Evolutionary conservation across 2,329 filamentous ascomycete species (phyloP), one percentile per base, ranked within the genome.

Genomic region (Cordyceps farinosa): DNA sequence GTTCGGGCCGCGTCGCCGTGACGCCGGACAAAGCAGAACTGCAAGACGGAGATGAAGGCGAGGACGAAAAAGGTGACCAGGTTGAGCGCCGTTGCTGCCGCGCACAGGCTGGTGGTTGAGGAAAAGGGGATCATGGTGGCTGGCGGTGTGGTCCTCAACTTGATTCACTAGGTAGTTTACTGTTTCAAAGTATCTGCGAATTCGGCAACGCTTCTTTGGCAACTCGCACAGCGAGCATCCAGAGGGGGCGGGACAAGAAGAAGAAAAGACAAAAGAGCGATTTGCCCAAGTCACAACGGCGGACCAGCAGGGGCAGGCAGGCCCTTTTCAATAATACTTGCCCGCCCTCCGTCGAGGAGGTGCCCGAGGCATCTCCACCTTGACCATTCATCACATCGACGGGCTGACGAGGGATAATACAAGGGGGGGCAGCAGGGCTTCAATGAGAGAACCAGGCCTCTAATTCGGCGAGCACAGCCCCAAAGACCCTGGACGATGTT

Each of bases 11-110:
- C 55, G 40, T 63, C 62, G 40, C 55, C 42, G 17, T 59, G 62
- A n/a, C 62, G 54, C 3, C 62, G 62, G 22, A 63, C 48, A 22
- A 63, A 63, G 40, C 62, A 63, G 54, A 59, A 59, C 4, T 59
- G 62, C 40, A 58, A 22, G 15, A 63, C 50, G 29, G 40, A n/a
- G 15, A 63, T 42, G 6, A 63, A 2, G 6, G 34, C 32, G 11
- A 59, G n/a, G 27, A 54, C 10, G 17, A 59, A 29, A n/a, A 63
- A 44, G 0, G 62, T 54, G 32, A n/a, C 47, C 2, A 63, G 32
- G 10, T 59, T 30, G 34, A 63, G 52, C 8, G 50, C 55, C 1
- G 50, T 22, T 2, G 38, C 48, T 13, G 54, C 55, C 3, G 27
- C 29, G 34, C 48, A 53, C 13, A 59, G 40, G 15, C 34, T 47